A percentile compares a stretch with the other conserved stretches of the same genome.
These are phyloP conservation scores for Calocybe gangraenosa DNA, from an alignment of 768 basidiomycete species.

Conservation along the genomic window DNA sequence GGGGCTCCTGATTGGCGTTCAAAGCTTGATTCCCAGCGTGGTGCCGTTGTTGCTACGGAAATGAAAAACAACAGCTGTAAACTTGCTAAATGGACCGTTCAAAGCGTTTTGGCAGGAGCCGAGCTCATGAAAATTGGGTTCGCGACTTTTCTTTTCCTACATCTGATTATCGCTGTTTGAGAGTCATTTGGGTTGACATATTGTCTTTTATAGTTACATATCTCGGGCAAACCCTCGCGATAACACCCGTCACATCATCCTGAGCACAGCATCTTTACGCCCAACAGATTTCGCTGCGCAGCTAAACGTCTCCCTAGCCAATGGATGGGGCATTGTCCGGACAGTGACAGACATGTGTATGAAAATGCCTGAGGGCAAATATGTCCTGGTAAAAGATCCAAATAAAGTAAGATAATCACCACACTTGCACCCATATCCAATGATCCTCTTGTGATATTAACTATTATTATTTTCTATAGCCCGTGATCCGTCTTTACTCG, in stretches of 20 bases:
- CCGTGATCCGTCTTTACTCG: slow-evolving; percentile 89
- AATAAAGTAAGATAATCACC: slow-evolving; percentile 69
- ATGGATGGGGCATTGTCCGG: slow-evolving; percentile 98
- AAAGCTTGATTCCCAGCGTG: slow-evolving; percentile 94
- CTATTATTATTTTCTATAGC: slow-evolving; percentile 43
- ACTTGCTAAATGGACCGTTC: slow-evolving; percentile 95
- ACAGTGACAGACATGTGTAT: slow-evolving; percentile 92
- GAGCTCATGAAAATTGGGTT: slow-evolving; percentile 97
- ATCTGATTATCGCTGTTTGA: background rate
- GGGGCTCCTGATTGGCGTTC: slow-evolving; percentile 98
- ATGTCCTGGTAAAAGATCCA: slow-evolving; percentile 95
- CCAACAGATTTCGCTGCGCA: slow-evolving; percentile 92
- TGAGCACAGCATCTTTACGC: slow-evolving; percentile 92
- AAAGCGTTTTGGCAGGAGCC: slow-evolving; percentile 91
- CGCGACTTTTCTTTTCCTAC: slow-evolving; percentile 22
- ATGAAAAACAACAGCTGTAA: slow-evolving; percentile 99
- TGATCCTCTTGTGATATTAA: slow-evolving; percentile 10
- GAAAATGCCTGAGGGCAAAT: slow-evolving; percentile 98
- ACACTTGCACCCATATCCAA: background rate
- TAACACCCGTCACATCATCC: slow-evolving; percentile 91
- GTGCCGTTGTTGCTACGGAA: slow-evolving; percentile 97
- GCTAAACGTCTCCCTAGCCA: slow-evolving; percentile 90
- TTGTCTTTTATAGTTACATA: slow-evolving; percentile 65
- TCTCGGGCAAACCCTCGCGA: slow-evolving; percentile 93
- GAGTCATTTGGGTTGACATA: slow-evolving; percentile 4